Conservation (phyloP, 352 stramenopile genomes). For the Paralagenidium karlingii region DNA sequence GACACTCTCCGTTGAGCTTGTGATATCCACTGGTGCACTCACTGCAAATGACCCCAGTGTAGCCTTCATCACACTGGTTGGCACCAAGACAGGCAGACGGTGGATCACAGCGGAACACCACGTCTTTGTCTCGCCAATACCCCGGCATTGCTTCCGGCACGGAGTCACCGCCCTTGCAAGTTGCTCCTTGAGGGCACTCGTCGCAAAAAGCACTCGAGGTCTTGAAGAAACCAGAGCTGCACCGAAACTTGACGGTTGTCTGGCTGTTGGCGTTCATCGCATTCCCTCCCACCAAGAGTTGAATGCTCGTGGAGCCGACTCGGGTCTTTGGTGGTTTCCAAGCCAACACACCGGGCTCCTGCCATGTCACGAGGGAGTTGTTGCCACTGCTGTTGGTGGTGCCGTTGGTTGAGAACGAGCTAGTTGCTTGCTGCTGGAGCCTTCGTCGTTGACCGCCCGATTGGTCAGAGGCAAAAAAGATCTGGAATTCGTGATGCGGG, state of each 20-base stretch:
- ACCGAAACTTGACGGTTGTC: slow-evolving; percentile 51
- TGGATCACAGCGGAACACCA: slow-evolving; percentile 38
- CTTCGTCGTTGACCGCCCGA: slow-evolving; percentile 1
- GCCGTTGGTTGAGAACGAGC: neutral
- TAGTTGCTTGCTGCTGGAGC: slow-evolving; percentile 3
- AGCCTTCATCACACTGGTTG: slow-evolving; percentile 30
- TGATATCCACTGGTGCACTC: slow-evolving; percentile 30
- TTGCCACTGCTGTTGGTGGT: neutral
- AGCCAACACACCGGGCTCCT: slow-evolving; percentile 25
- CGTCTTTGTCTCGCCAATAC: slow-evolving; percentile 40
- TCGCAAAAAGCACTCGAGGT: slow-evolving; percentile 29
- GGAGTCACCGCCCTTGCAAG: slow-evolving; percentile 31
- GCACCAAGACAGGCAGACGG: slow-evolving; percentile 37
- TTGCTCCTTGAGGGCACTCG: slow-evolving; percentile 28
- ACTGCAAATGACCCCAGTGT: slow-evolving; percentile 30
- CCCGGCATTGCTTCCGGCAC: slow-evolving; percentile 25
- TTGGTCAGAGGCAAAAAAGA: slow-evolving; percentile 17
- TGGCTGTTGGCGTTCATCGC: slow-evolving; percentile 37
- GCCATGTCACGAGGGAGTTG: slow-evolving; percentile 25
- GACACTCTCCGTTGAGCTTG: slow-evolving; percentile 52
- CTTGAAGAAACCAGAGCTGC: slow-evolving; percentile 39
- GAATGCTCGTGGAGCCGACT: slow-evolving; percentile 30
- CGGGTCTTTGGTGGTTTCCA: slow-evolving; percentile 51
- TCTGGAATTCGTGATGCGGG: slow-evolving; percentile 34
- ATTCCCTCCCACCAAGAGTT: slow-evolving; percentile 45